A percentile compares a stretch with the other conserved stretches of the same genome.
These are phyloP conservation scores for Emmonsia crescens DNA, from an alignment of 2,329 filamentous ascomycete genomes.

Conservation along the genomic window DNA sequence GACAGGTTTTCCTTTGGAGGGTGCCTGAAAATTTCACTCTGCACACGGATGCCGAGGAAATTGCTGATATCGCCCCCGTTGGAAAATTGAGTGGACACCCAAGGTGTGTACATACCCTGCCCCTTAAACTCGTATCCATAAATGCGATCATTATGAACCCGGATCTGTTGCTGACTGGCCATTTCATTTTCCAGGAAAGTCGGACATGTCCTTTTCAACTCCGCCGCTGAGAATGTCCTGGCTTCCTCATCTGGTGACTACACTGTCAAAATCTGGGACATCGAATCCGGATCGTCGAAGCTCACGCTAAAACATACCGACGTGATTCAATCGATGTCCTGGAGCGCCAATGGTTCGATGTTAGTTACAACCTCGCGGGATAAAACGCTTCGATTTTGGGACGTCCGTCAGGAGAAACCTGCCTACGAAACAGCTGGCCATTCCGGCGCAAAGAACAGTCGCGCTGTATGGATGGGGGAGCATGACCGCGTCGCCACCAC, in stretches of 20 bases:
- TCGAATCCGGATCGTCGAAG: slow-evolving; percentile 63
- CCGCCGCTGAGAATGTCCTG: slow-evolving; percentile 86
- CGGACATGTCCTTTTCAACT: slow-evolving; percentile 96
- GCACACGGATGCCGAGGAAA: slow-evolving; percentile 73
- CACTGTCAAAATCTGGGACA: slow-evolving; percentile 92
- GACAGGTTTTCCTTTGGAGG: slow-evolving; percentile 80
- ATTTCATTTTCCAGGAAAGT: slow-evolving; percentile 58
- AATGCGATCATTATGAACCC: background rate
- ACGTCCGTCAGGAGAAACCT: slow-evolving; percentile 83
- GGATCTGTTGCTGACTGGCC: background rate
- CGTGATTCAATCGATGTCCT: slow-evolving; percentile 89
- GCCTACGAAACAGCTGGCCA: slow-evolving; percentile 79
- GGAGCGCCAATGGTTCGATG: slow-evolving; percentile 80
- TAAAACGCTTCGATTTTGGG: slow-evolving; percentile 97
- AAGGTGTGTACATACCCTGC: slow-evolving; percentile 46
- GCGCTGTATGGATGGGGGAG: slow-evolving; percentile 93
- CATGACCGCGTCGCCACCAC: slow-evolving; percentile 93
- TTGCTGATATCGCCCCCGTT: slow-evolving; percentile 67
- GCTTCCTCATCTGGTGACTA: slow-evolving; percentile 93
- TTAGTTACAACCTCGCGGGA: slow-evolving; percentile 90
- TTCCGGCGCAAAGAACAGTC: slow-evolving; percentile 91
- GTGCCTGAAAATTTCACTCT: slow-evolving; percentile 82
- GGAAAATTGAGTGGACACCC: slow-evolving; percentile 78
- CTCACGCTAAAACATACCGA: slow-evolving; percentile 76
- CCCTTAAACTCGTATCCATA: background rate